phyloP scores from a whole-genome alignment of 768 basidiomycete genomes.

The Tylopilus subfusipes region DNA sequence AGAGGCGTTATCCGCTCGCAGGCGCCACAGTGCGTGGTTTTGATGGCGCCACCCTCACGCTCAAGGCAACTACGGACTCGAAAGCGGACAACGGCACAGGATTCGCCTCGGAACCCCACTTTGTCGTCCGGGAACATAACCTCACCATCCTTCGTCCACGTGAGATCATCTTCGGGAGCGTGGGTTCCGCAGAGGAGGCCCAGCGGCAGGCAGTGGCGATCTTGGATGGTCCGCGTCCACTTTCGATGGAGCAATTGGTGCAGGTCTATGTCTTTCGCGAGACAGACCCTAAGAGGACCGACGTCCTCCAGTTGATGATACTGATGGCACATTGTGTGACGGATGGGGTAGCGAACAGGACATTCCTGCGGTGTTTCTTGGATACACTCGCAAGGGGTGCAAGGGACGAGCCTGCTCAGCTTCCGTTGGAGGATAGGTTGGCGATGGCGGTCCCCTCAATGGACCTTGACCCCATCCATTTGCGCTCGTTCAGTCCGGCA shows the following conservation, averaged over 20 bases:
- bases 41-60: not conserved
- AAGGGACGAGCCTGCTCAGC: not conserved
- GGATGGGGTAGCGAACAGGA: not conserved
- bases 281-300: not conserved
- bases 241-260: slow-evolving; percentile 27
- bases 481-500: slow-evolving; percentile 30
- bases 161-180: slow-evolving; percentile 39
- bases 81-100: not conserved
- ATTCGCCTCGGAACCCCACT: slow-evolving; percentile 16
- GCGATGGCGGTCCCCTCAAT: slow-evolving; percentile 39
- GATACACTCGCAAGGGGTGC: not conserved
- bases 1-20: slow-evolving; percentile 48
- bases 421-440: slow-evolving; percentile 38
- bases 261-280: not conserved
- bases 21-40: slow-evolving; percentile 36
- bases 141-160: slow-evolving; percentile 29
- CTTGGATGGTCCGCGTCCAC: slow-evolving; percentile 33
- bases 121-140: slow-evolving; percentile 40
- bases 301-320: not conserved
- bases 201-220: slow-evolving; percentile 25
- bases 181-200: slow-evolving; percentile 37
- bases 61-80: not conserved
- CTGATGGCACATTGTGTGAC: not conserved
- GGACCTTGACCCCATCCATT: slow-evolving; percentile 32
- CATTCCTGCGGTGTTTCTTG: not conserved